These are phyloP conservation scores for Talaromyces trachyspermus DNA, from an alignment of 495 filamentous ascomycete genomes.

Conservation along the genomic window DNA sequence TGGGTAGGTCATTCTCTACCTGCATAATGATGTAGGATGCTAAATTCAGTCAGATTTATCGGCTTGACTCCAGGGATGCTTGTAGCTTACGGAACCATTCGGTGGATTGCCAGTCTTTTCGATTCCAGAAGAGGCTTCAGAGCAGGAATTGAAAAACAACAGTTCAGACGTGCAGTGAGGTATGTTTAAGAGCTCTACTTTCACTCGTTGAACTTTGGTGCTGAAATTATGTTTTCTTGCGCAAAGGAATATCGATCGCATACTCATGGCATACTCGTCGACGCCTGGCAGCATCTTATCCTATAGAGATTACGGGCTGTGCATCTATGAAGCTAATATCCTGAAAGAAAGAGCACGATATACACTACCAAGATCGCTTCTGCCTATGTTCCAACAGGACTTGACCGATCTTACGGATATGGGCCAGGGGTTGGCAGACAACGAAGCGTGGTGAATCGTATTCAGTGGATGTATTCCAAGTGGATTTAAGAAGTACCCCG, in stretches of 20 bases:
- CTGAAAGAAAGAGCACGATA: conserved; percentile 57
- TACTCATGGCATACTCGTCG: conserved; percentile 58
- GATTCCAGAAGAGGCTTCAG: conserved; percentile 59
- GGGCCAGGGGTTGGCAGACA: conserved; percentile 64
- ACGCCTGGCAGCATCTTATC: conserved; percentile 59
- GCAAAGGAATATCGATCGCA: conserved; percentile 68
- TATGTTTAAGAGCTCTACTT: conserved; percentile 19
- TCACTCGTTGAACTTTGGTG: background rate
- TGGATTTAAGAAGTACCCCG: conserved; percentile 42
- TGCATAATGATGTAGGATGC: background rate
- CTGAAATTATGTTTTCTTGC: conserved; percentile 7
- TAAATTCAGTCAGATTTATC: conserved; percentile 55
- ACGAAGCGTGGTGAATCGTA: conserved; percentile 66
- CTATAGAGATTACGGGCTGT: conserved; percentile 84
- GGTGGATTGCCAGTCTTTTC: conserved; percentile 62
- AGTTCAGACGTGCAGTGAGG: conserved; percentile 67
- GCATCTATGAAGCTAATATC: conserved; percentile 81
- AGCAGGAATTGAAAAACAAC: conserved; percentile 49
- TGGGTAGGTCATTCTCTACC: conserved; percentile 40
- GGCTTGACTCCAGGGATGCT: conserved; percentile 85
- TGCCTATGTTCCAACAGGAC: conserved; percentile 79
- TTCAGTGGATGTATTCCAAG: conserved; percentile 80
- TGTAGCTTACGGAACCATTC: conserved; percentile 65
- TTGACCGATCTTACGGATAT: conserved; percentile 74
- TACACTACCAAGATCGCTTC: conserved; percentile 60